Conservation (phyloP, 2,329 filamentous ascomycete genomes). For the Furcasterigmium sp. region DNA sequence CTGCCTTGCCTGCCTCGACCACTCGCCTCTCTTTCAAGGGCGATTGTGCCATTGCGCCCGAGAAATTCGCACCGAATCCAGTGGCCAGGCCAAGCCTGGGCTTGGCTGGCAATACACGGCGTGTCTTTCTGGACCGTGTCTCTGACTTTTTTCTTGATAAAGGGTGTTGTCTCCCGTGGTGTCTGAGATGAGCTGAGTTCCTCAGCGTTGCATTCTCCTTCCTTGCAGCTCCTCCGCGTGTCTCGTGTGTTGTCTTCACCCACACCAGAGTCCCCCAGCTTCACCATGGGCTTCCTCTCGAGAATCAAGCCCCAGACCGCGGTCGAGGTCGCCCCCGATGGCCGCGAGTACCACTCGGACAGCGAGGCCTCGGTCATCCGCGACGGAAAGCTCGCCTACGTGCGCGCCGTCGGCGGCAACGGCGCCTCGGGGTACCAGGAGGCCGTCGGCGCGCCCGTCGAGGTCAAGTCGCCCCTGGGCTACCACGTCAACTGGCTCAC, state of each 20-base stretch:
- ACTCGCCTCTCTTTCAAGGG: background rate
- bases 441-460: constrained; percentile 56
- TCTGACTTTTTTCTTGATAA: background rate
- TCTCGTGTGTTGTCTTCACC: background rate
- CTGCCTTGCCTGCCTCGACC: too few relatives aligned
- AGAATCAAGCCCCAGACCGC: background rate
- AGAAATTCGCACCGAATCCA: background rate
- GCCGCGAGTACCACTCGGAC: constrained; percentile 11
- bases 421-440: constrained; percentile 49
- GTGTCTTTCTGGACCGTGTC: background rate
- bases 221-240: background rate
- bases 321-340: background rate
- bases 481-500: constrained; percentile 52
- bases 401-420: constrained; percentile 40
- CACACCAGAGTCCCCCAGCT: too few relatives aligned
- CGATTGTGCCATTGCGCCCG: constrained; percentile 3
- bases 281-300: background rate
- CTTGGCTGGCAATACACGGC: too few relatives aligned
- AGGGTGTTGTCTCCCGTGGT: too few relatives aligned
- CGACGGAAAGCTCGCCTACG: constrained; percentile 36
- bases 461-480: constrained; percentile 51
- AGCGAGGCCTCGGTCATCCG: constrained; percentile 20
- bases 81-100: too few relatives aligned
- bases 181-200: too few relatives aligned
- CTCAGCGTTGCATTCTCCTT: background rate